Conservation (phyloP, 352 stramenopile species). For the Pythium biforme region DNA sequence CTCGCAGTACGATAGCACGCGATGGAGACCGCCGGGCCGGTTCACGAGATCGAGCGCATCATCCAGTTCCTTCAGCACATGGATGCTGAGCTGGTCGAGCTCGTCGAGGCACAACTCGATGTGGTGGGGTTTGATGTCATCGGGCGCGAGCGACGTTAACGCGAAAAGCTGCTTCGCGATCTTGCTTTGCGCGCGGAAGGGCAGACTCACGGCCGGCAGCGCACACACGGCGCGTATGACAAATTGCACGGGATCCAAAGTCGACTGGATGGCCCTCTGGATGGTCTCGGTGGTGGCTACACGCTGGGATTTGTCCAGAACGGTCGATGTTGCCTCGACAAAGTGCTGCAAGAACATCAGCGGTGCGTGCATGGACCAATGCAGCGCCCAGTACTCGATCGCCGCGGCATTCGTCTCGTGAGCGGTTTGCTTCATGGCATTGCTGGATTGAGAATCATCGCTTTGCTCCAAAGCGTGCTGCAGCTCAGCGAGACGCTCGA, state of each 20-base stretch:
- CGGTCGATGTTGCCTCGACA: slow-evolving; percentile 53
- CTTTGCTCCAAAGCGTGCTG: not conserved
- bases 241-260: slow-evolving; percentile 46
- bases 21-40: slow-evolving; percentile 26
- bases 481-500: slow-evolving; percentile 41
- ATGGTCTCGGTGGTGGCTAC: slow-evolving; percentile 39
- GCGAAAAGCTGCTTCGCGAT: slow-evolving; percentile 62
- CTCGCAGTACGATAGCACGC: slow-evolving; percentile 47
- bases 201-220: slow-evolving; percentile 51
- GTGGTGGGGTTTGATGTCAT: slow-evolving; percentile 37
- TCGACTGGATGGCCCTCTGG: slow-evolving; percentile 39
- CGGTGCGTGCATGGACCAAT: slow-evolving; percentile 39
- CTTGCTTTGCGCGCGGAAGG: slow-evolving; percentile 54
- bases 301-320: slow-evolving; percentile 58
- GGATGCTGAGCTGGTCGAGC: slow-evolving; percentile 45
- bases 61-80: slow-evolving; percentile 72
- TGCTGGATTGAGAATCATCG: slow-evolving; percentile 7
- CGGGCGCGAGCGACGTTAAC: slow-evolving; percentile 20
- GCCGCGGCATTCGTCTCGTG: slow-evolving; percentile 22
- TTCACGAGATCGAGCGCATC: slow-evolving; percentile 44
- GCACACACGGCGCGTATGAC: slow-evolving; percentile 42
- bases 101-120: slow-evolving; percentile 47
- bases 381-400: slow-evolving; percentile 51
- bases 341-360: slow-evolving; percentile 73
- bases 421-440: not conserved